A percentile compares a stretch with the other conserved stretches of the same genome.
Conservation (phyloP, 1,284 basidiomycete species). For the Cerrena zonata region DNA sequence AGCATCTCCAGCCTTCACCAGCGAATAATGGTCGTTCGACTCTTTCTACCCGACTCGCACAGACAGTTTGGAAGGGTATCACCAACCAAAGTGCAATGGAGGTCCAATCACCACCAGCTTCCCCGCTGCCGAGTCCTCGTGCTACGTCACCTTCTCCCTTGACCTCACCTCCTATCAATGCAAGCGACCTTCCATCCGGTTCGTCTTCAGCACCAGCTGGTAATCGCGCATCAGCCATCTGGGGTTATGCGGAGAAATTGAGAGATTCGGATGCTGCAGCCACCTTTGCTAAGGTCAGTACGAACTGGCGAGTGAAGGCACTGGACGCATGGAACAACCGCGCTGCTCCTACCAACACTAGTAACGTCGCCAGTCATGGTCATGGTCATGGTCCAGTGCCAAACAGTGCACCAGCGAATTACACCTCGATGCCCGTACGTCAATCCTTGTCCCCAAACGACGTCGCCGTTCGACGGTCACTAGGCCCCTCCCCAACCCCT, state of each 20-base stretch:
- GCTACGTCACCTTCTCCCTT: conserved; percentile 9
- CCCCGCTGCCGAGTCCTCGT: conserved; percentile 10
- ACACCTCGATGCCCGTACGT: conserved; percentile 12
- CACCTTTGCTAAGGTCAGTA: conserved; percentile 62
- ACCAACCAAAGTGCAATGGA: conserved; percentile 72
- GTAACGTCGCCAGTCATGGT: too few species aligned
- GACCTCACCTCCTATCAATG: conserved; percentile 7
- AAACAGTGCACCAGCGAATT: conserved; percentile 5
- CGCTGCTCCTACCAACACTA: too few species aligned
- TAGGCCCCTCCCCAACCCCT: conserved; percentile 10
- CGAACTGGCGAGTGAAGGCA: conserved; percentile 66
- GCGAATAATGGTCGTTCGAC: conserved; percentile 22
- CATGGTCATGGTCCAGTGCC: conserved; percentile 10
- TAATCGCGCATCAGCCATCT: conserved; percentile 34
- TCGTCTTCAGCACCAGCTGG: conserved; percentile 13
- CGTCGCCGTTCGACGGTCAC: conserved; percentile 16
- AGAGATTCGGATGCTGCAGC: conserved; percentile 69
- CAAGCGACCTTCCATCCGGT: conserved; percentile 10
- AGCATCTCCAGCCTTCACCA: conserved; percentile 27
- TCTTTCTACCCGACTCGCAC: conserved; percentile 51
- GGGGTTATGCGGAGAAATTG: conserved; percentile 67
- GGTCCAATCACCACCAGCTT: conserved; percentile 34
- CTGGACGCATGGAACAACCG: conserved; percentile 31
- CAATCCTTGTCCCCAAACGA: conserved; percentile 7
- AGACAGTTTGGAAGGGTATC: conserved; percentile 65